phyloP scores from a whole-genome alignment of 768 basidiomycete species.

The Boletus speciosus region DNA sequence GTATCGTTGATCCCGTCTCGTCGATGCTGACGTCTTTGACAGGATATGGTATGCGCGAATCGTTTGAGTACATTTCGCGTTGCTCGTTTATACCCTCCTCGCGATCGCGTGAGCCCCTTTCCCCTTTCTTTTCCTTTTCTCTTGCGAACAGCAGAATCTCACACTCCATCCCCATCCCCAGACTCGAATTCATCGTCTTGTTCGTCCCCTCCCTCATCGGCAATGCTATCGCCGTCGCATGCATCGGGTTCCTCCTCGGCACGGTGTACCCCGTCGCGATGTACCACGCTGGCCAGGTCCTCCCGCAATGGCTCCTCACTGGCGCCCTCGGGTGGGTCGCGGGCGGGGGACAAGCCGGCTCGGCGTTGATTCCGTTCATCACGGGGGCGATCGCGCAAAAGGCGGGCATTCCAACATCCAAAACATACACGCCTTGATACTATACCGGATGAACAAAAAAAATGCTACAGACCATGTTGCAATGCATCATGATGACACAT shows the following conservation, averaged over 20 bases:
- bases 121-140: no score
- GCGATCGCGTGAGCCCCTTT: slow-evolving; percentile 33
- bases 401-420: no score
- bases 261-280: slow-evolving; percentile 51
- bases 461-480: background rate
- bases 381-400: no score
- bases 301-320: slow-evolving; percentile 22
- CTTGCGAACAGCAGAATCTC: background rate
- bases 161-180: slow-evolving; percentile 11
- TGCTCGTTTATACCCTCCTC: slow-evolving; percentile 47
- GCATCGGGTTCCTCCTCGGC: slow-evolving; percentile 50
- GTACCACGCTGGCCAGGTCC: slow-evolving; percentile 58
- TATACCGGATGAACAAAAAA: background rate
- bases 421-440: no score
- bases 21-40: background rate
- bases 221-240: slow-evolving; percentile 48
- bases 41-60: background rate
- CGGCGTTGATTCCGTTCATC: no score
- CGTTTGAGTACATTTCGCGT: slow-evolving; percentile 16
- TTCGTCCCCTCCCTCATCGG: slow-evolving; percentile 47
- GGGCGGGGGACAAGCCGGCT: no score
- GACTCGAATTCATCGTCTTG: slow-evolving; percentile 48
- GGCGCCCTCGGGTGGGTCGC: no score
- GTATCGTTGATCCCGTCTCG: slow-evolving; percentile 24
- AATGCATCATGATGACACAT: no score